phyloP scores from a whole-genome alignment of 2,329 filamentous ascomycete genomes.

The Thermomyces lanuginosus region DNA sequence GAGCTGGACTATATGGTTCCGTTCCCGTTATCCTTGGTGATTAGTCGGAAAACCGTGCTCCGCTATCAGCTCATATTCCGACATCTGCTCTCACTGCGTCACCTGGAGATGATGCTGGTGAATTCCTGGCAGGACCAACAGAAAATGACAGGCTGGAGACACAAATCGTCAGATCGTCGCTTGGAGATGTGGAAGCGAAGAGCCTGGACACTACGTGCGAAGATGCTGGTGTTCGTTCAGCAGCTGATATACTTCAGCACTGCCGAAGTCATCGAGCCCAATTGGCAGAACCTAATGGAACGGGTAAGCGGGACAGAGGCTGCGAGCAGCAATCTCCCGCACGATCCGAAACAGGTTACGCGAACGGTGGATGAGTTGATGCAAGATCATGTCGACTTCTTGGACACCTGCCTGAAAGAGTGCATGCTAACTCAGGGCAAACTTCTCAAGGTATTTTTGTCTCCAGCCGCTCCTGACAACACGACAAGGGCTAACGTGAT shows the following conservation, averaged over 20 bases:
- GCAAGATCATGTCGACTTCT: conserved; percentile 96
- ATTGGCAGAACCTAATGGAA: conserved; percentile 91
- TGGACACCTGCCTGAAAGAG: conserved; percentile 94
- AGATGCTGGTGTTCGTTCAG: conserved; percentile 95
- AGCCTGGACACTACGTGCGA: conserved; percentile 76
- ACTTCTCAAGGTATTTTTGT: conserved; percentile 57
- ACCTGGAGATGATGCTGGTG: conserved; percentile 75
- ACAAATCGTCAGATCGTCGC: conserved; percentile 53
- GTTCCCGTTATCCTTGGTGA: conserved; percentile 87
- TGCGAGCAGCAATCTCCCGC: conserved; percentile 20
- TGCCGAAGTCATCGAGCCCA: conserved; percentile 90
- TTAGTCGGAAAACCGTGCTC: conserved; percentile 91
- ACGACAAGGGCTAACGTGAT: not conserved
- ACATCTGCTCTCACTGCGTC: conserved; percentile 74
- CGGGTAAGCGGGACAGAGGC: conserved; percentile 48
- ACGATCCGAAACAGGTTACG: conserved; percentile 35
- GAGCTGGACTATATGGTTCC: conserved; percentile 90
- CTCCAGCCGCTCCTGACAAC: too few relatives aligned
- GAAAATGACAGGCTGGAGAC: conserved; percentile 64
- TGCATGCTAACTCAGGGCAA: conserved; percentile 98
- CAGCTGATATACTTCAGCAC: conserved; percentile 95
- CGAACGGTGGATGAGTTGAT: conserved; percentile 92
- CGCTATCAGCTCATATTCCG: conserved; percentile 92
- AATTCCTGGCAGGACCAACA: conserved; percentile 83
- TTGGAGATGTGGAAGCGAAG: conserved; percentile 86